Evolutionary conservation across 139 green algal genomes (phyloP), one percentile per base, ranked within the genome.

Genomic region (Coelastrella sp.): DNA sequence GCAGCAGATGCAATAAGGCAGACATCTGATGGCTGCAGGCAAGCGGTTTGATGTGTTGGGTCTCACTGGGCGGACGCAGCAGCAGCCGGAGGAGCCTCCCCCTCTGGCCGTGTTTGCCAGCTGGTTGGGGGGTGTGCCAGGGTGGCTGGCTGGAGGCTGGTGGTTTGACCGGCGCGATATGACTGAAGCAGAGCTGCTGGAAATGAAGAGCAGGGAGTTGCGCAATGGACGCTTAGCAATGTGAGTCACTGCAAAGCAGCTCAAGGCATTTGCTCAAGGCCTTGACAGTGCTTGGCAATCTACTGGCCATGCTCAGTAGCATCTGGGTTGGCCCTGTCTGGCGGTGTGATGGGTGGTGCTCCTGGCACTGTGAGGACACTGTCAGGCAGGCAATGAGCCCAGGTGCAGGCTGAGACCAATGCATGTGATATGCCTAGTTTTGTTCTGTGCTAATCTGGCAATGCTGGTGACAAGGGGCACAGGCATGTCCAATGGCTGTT

Each of bases 191-290:
- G 88, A 88, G 70, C 88, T 91, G 25, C 19, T 84, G 19, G 80
- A 84, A 17, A 83, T 91, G 80, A 91, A 91, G 70, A 66, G 24
- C 57, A 65, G 70, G 70, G 88, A 91, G 80, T 80, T 91, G 24
- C 25, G 81, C 24, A 91, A 91, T 61, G 88, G 88, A 19, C 88
- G 88, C 56, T 80, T 91, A 56, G 88, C 88, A 78, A 91, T 91
- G 88, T 91, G 57, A 76, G 88, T 35, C 11, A n/a, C n/a, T 14
- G 7, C 20, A 63, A 8, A 58, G 63, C 63, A 70, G 63, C 15
- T 70, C 12, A 70, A 14, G 15, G 35, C 35, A 49, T 49, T 49
- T 49, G 35, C 35, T 49, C 35, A 49, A 49, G 35, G 35, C 35
- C 35, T 5, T 49, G 35, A 49, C 1, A 49, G 35, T 49, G 35